phyloP scores from a whole-genome alignment of 768 basidiomycete genomes.

The Lyophyllum shimeji region DNA sequence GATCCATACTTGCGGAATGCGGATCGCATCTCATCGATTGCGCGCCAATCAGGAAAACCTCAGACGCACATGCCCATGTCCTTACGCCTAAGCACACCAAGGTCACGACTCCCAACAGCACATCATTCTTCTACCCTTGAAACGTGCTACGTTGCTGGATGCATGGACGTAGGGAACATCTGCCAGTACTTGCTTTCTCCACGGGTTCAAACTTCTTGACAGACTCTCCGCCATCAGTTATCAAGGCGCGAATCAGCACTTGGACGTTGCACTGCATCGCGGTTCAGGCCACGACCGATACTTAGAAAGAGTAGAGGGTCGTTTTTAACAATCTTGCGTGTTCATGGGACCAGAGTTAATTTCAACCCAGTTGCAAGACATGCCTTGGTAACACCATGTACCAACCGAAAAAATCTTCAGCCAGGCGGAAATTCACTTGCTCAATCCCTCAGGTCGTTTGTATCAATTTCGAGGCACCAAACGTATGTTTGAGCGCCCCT shows the following conservation, averaged over 20 bases:
- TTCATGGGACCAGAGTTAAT: too few relatives aligned
- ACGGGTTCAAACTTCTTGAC: neutral
- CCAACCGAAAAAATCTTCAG: too few relatives aligned
- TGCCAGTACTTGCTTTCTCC: neutral
- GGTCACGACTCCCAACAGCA: neutral
- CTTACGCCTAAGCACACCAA: neutral
- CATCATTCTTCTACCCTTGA: slow-evolving; percentile 12
- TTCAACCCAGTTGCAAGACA: too few relatives aligned
- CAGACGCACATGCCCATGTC: too few relatives aligned
- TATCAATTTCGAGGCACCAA: neutral
- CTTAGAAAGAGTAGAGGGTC: neutral
- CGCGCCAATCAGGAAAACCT: slow-evolving; percentile 11
- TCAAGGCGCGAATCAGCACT: neutral
- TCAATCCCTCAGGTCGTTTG: too few relatives aligned
- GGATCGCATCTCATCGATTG: slow-evolving; percentile 10
- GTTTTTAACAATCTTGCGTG: too few relatives aligned
- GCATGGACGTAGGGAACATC: slow-evolving; percentile 1
- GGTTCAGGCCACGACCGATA: neutral
- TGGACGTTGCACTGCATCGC: neutral
- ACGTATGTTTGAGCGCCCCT: neutral
- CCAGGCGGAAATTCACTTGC: too few relatives aligned
- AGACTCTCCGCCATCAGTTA: slow-evolving; percentile 3
- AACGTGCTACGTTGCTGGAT: slow-evolving; percentile 1
- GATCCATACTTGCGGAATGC: neutral
- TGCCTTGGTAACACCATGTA: too few relatives aligned